Percentiles rank a stretch among this genome's conserved stretches.
These are phyloP conservation scores for Pythium dissotocum DNA, from an alignment of 352 stramenopile species.

Conservation along the genomic window DNA sequence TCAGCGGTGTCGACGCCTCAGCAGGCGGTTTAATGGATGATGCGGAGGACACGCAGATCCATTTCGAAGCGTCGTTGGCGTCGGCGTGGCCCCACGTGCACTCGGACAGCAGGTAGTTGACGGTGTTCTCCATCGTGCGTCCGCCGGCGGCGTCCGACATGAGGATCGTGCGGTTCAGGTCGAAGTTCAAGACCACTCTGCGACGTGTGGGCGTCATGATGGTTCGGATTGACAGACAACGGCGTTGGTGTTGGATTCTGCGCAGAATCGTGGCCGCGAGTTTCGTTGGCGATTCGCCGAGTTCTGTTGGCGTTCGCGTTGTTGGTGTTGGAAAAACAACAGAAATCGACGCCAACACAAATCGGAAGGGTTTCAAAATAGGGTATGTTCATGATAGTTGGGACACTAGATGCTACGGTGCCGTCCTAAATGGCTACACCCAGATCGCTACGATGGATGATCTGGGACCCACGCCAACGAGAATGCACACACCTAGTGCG, in stretches of 20 bases:
- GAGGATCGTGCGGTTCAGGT: conserved; percentile 88
- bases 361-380: conserved; percentile 10
- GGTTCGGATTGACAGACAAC: conserved; percentile 1
- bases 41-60: conserved; percentile 59
- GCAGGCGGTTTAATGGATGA: conserved; percentile 48
- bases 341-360: neutral
- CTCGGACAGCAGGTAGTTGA: conserved; percentile 85
- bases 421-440: conserved; percentile 3
- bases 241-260: neutral
- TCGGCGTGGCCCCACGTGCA: conserved; percentile 73
- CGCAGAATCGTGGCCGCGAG: conserved; percentile 9
- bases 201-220: conserved; percentile 24
- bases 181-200: conserved; percentile 82
- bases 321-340: conserved; percentile 5
- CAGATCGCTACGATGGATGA: neutral
- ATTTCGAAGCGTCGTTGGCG: conserved; percentile 34
- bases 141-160: conserved; percentile 89
- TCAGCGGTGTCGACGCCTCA: conserved; percentile 21
- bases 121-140: conserved; percentile 87
- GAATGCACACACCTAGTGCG: conserved; percentile 11
- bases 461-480: neutral
- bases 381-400: conserved; percentile 12
- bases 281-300: neutral
- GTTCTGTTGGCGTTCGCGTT: neutral
- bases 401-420: conserved; percentile 19